Evolutionary conservation across 2,329 filamentous ascomycete genomes (phyloP), one percentile per base, ranked within the genome.

Genomic region (Talaromyces rugulosus): DNA sequence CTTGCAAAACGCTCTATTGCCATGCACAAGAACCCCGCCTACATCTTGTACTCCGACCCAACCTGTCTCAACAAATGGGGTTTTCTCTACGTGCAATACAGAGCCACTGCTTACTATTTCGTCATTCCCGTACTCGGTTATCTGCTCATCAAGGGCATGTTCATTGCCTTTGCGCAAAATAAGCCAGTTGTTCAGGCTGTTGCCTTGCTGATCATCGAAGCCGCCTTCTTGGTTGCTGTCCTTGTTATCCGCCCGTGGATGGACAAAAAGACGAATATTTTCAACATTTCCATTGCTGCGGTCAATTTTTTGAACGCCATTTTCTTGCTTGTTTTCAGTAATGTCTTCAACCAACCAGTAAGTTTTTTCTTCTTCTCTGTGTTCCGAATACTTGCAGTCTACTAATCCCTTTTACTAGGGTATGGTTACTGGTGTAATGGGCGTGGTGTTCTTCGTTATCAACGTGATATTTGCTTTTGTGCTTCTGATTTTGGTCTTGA

Each of bases 191-290:
- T 88, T 23, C 92, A 96, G 77, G 91, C 92, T 9, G 82, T 97
- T 62, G 90, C 88, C 16, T 83, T 97, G 62, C 82, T 98, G 47
- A 81, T 97, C 63, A 87, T 97, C 61, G 94, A 98, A 77, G 89
- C 89, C 1, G 85, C 78, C 58, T 88, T 90, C 68, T 83, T 98
- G 61, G 89, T 96, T 69, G 87, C 80, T 27, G 87, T 92, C 61
- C 89, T 87, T 63, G 88, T 96, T 59, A 80, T 97, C 67, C 88
- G 91, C 63, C 94, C 94, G 18, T 98, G 92, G 89, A 98, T 98
- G 94, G 94, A 97, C 83, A 96, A 96, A 86, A 94, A 93, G 80
- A 96, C 92, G 64, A 98, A 97, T 77, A 88, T 89, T 55, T 96
- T 96, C 84, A 97, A 97, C 80, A 96, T 98, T 71, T 86, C 92